phyloP scores from a whole-genome alignment of 139 green algal species.

The Tetradesmus obliquus region DNA sequence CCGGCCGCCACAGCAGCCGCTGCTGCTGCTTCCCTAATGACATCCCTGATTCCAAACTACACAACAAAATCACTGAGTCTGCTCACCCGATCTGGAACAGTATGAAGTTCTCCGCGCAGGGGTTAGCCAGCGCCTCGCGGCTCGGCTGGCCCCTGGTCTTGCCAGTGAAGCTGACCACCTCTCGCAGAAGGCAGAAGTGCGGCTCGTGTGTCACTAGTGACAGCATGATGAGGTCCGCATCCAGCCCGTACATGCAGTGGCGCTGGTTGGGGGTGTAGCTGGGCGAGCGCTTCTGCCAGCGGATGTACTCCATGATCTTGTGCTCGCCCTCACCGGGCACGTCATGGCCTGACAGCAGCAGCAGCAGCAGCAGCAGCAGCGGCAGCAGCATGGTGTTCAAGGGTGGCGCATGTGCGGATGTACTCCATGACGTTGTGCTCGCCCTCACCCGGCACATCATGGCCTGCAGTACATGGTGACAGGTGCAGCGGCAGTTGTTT shows the following conservation, averaged over 20 bases:
- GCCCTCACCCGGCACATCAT: slow-evolving; percentile 93
- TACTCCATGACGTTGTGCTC: slow-evolving; percentile 99
- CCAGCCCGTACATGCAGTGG: slow-evolving; percentile 97
- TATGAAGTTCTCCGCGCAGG: slow-evolving; percentile 92
- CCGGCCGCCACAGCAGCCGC: too few relatives aligned
- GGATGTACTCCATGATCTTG: slow-evolving; percentile 99
- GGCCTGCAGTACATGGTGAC: slow-evolving; percentile 57
- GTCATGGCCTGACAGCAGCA: slow-evolving; percentile 76
- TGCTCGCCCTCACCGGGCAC: slow-evolving; percentile 97
- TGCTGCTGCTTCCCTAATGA: too few relatives aligned
- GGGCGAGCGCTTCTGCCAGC: slow-evolving; percentile 73
- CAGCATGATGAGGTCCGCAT: slow-evolving; percentile 98
- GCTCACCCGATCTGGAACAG: slow-evolving; percentile 95
- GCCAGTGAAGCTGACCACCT: slow-evolving; percentile 81
- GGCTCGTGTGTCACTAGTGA: slow-evolving; percentile 95
- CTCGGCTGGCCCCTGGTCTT: slow-evolving; percentile 81
- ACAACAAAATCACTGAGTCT: too few relatives aligned
- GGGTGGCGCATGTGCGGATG: slow-evolving; percentile 41
- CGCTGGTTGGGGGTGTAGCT: slow-evolving; percentile 74
- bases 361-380: not conserved
- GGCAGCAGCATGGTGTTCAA: not conserved
- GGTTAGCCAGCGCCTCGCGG: slow-evolving; percentile 90
- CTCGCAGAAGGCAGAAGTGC: slow-evolving; percentile 95
- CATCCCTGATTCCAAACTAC: too few relatives aligned
- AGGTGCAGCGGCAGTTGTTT: not conserved